Conservation (phyloP, 2,329 filamentous ascomycete genomes). For the Nemania bipapillata region DNA sequence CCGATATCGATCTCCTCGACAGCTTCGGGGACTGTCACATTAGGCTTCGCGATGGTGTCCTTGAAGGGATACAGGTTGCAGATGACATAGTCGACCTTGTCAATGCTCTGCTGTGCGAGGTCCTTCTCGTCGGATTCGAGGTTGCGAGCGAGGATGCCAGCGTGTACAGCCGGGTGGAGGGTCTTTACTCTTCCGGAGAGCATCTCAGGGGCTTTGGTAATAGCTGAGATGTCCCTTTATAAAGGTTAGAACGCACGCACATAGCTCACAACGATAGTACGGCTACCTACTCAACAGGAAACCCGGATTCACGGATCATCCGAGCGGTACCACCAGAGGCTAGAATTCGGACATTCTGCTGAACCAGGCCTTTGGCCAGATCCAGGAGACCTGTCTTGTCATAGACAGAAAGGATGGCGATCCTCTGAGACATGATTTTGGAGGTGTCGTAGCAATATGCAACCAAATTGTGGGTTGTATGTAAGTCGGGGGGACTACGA, state of each 20-base stretch:
- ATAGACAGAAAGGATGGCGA: constrained; percentile 96
- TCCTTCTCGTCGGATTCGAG: constrained; percentile 97
- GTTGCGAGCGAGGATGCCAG: constrained; percentile 91
- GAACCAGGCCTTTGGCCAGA: constrained; percentile 86
- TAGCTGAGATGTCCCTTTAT: constrained; percentile 89
- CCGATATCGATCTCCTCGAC: constrained; percentile 99
- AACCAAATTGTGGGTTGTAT: constrained; percentile 20
- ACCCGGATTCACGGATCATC: constrained; percentile 95
- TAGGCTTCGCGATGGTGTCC: constrained; percentile 95
- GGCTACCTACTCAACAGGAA: constrained; percentile 84
- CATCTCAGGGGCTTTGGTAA: constrained; percentile 97
- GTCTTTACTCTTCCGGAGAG: constrained; percentile 84
- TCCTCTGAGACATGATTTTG: constrained; percentile 61
- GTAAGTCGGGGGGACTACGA: constrained; percentile 2
- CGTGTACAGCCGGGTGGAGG: constrained; percentile 91
- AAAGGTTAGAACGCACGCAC: constrained; percentile 36
- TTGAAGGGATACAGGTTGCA: constrained; percentile 99
- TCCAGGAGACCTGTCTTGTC: constrained; percentile 97
- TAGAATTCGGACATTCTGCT: constrained; percentile 90
- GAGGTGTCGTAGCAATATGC: constrained; percentile 24
- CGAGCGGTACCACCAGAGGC: constrained; percentile 95
- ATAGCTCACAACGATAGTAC: constrained; percentile 9
- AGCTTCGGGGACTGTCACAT: constrained; percentile 94
- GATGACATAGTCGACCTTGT: constrained; percentile 94
- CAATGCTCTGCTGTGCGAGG: constrained; percentile 91